Base-by-base conservation (phyloP, 805 yeast genomes). In the Cyberlindnera euphorbiiphila region DNA sequence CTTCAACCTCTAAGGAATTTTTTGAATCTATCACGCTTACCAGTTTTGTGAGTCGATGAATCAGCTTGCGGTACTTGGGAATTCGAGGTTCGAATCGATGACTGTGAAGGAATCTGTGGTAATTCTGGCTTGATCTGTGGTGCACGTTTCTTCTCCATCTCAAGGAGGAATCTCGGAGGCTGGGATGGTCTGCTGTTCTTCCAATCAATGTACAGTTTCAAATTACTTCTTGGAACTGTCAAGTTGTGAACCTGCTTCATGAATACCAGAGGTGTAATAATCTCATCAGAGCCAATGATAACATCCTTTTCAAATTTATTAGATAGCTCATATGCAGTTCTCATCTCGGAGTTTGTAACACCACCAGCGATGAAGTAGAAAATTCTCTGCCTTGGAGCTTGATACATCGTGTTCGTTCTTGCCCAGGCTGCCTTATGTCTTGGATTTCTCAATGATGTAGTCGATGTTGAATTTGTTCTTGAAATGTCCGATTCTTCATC, bases 361-460 rank as follows among this genome's bases (percentile, higher is more conserved):
- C 98, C 98, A 16, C 99, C 99, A 2, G 95, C 82, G 19, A 87
- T 73, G 54, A 78, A 93, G 39, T 88, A 75, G 47, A 89, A 74
- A 7, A 89, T 67, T 34, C 93, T 67, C 54, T 86, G 96, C 47
- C 78, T 67, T 32, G 68, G 65, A 3, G 63, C 64, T 31, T 57
- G 62, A 26, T 47, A 53, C 32, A 51, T 51, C 4, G 59, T 35
- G 37, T 51, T 56, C 14, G 68, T 64, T 42, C 72, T 76, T 4
- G 87, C 84, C 93, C 93, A 84, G 1, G 81, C 75, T 0, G 91
- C 87, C 45, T 80, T 75, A 50, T 81, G 85, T 28, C 84, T 69
- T 7, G 83, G 78, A 51, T 81, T 82, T 48, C 88, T 72, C 42
- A 83, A 63, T 2, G 89, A 78, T 4, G 69, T 54, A 1, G 70